Evolutionary conservation across 208 protist genomes (phyloP).

Genomic region (Leptomonas pyrrhocoris): DNA sequence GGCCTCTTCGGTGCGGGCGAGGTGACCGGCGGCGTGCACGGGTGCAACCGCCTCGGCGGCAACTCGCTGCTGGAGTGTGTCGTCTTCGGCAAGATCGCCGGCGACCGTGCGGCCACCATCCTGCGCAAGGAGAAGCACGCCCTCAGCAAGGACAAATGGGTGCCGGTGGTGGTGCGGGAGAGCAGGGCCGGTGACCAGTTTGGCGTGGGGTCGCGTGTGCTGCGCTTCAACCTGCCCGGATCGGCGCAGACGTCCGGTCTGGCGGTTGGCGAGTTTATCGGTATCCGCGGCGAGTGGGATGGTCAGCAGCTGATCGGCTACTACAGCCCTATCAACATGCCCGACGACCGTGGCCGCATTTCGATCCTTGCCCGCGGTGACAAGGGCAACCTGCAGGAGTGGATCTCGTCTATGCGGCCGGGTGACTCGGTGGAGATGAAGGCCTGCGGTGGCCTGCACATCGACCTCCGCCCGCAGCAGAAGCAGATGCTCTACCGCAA

Average conservation of each 20-base stretch:
- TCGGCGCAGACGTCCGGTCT: conserved; percentile 73
- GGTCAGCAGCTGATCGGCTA: conserved; percentile 61
- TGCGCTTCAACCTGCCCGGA: conserved; percentile 78
- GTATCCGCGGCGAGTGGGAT: conserved; percentile 57
- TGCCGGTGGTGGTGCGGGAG: conserved; percentile 52
- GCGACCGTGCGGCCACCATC: conserved; percentile 70
- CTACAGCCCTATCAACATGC: conserved; percentile 80
- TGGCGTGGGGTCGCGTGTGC: conserved; percentile 51
- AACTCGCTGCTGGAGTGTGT: conserved; percentile 95
- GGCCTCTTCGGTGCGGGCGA: conserved; percentile 96
- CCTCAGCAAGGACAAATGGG: conserved; percentile 47
- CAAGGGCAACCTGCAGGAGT: conserved; percentile 69
- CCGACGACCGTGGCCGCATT: conserved; percentile 62
- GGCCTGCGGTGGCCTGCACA: conserved; percentile 54
- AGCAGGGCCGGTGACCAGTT: conserved; percentile 43
- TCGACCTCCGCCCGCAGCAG: conserved; percentile 45
- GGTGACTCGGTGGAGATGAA: conserved; percentile 78
- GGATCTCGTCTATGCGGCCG: conserved; percentile 62
- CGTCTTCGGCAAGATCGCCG: conserved; percentile 76
- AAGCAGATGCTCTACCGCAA: conserved; percentile 54
- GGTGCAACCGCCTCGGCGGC: conserved; percentile 95
- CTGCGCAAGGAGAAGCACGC: conserved; percentile 52
- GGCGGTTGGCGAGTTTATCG: conserved; percentile 77
- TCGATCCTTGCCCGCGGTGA: conserved; percentile 67
- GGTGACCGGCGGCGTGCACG: conserved; percentile 97